Conservation (phyloP, 2,329 filamentous ascomycete species). For the Magnaporthiopsis rhizophila region DNA sequence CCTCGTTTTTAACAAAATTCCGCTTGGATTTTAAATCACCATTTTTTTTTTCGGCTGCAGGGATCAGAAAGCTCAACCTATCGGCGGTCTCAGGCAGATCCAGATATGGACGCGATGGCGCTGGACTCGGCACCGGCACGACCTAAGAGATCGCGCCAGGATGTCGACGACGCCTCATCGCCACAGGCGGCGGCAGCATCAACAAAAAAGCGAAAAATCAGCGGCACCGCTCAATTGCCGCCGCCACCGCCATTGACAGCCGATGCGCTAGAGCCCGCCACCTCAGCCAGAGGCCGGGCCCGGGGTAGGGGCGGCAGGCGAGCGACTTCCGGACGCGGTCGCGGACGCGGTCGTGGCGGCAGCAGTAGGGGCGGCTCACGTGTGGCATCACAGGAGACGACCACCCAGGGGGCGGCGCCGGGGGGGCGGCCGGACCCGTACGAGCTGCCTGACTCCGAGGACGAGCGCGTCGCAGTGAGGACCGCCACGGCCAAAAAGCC, state of each 20-base stretch:
- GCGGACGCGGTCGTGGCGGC: too few species aligned
- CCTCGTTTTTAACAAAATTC: neutral
- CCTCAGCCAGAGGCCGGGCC: neutral
- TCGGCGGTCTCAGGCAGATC: neutral
- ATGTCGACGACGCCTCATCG: neutral
- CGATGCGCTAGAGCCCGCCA: neutral
- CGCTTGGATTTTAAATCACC: neutral
- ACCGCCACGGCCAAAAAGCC: neutral
- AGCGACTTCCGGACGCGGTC: too few species aligned
- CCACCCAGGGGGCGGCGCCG: too few species aligned
- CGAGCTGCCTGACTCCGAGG: constrained; percentile 18
- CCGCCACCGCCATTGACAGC: neutral
- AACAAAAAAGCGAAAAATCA: constrained; percentile 2
- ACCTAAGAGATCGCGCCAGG: neutral
- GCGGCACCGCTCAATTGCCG: neutral
- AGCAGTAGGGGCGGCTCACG: too few species aligned
- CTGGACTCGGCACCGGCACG: neutral
- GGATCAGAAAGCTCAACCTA: neutral
- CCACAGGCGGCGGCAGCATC: neutral
- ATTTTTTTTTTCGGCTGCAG: neutral
- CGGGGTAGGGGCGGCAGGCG: too few species aligned
- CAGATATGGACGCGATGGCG: neutral
- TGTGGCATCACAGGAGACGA: too few species aligned
- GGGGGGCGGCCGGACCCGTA: constrained; percentile 6
- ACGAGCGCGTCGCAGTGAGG: constrained; percentile 10